Evolutionary conservation across 441 rosid species (phyloP).

Genomic region (Corymbia calophylla): DNA sequence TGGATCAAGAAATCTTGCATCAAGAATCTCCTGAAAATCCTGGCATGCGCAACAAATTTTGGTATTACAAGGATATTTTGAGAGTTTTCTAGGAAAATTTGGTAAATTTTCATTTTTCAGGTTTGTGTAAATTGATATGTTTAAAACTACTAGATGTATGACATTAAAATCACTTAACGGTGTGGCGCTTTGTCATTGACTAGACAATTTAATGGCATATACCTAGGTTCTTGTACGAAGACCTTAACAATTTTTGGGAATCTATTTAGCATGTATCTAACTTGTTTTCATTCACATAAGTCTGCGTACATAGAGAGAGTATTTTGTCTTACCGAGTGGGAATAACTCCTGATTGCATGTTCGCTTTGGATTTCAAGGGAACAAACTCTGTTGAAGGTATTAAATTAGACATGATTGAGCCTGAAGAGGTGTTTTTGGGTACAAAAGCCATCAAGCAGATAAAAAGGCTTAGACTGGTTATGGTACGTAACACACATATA

Average conservation of each 20-base stretch:
- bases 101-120: not conserved
- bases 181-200: too few relatives aligned
- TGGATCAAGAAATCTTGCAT: slow-evolving; percentile 13
- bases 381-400: not conserved
- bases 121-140: too few relatives aligned
- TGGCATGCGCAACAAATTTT: too few relatives aligned
- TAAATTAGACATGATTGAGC: not conserved
- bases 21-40: not conserved
- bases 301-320: too few relatives aligned
- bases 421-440: not conserved
- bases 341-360: not conserved
- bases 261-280: not conserved
- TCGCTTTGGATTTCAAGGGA: not conserved
- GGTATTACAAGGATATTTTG: not conserved
- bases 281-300: not conserved
- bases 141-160: too few relatives aligned
- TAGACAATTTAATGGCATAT: too few relatives aligned
- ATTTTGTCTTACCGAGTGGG: too few relatives aligned
- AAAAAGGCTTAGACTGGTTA: not conserved
- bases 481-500: not conserved
- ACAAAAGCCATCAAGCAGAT: not conserved
- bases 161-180: too few relatives aligned
- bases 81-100: not conserved
- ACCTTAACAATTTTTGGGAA: too few relatives aligned
- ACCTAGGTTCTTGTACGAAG: too few relatives aligned